Percentiles rank a stretch among this genome's conserved stretches.
Conservation (phyloP, 768 basidiomycete genomes). For the Russula foetens region DNA sequence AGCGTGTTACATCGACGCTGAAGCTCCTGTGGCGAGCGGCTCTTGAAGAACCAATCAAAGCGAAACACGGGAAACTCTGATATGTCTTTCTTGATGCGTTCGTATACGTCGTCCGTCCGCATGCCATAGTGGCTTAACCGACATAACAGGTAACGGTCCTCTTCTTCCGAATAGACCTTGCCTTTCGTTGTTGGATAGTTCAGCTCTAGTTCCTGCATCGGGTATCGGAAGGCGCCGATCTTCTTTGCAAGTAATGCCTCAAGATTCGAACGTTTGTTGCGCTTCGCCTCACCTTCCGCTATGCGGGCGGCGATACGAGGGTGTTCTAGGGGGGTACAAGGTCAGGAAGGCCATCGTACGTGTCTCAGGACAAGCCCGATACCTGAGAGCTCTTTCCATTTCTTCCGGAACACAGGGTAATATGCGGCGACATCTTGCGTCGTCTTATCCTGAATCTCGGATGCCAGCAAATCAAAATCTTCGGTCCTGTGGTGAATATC, state of each 20-base stretch:
- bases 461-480: constrained; percentile 58
- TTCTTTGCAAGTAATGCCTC: constrained; percentile 75
- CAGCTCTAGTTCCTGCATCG: constrained; percentile 95
- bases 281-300: constrained; percentile 81
- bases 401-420: constrained; percentile 77
- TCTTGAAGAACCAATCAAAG: constrained; percentile 99
- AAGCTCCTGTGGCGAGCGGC: constrained; percentile 82
- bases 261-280: constrained; percentile 76
- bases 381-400: constrained; percentile 83
- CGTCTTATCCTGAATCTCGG: constrained; percentile 80
- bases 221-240: constrained; percentile 74
- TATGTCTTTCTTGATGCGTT: constrained; percentile 93
- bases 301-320: constrained; percentile 80
- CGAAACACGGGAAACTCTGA: constrained; percentile 95
- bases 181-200: constrained; percentile 95
- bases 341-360: not conserved
- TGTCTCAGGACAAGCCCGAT: not conserved
- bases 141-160: constrained; percentile 91
- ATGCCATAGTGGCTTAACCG: constrained; percentile 87
- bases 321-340: constrained; percentile 45
- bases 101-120: constrained; percentile 83
- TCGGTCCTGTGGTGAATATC: constrained; percentile 42
- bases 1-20: constrained; percentile 83
- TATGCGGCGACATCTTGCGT: constrained; percentile 72
- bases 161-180: constrained; percentile 94